These are phyloP conservation scores for Exophiala sp. DNA, from an alignment of 2,329 filamentous ascomycete genomes.

Conservation along the genomic window DNA sequence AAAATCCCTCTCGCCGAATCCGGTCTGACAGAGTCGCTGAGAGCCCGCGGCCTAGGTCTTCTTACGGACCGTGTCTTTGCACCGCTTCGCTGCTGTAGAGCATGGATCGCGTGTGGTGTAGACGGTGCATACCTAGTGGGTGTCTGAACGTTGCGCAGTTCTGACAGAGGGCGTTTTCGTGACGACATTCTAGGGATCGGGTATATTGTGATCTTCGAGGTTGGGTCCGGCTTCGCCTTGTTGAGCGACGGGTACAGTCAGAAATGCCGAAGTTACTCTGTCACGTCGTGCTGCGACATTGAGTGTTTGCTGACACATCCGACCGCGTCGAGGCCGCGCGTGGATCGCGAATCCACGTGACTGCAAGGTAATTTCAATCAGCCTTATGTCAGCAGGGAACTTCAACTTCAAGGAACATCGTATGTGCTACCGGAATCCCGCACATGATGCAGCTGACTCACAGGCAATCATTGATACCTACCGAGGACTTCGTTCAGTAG, in stretches of 20 bases:
- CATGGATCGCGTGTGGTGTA: slow-evolving; percentile 52
- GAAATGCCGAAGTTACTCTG: neutral
- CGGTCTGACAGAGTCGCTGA: slow-evolving; percentile 36
- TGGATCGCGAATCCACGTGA: slow-evolving; percentile 9
- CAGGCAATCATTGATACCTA: no score
- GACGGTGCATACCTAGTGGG: slow-evolving; percentile 42
- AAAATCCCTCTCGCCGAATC: slow-evolving; percentile 53
- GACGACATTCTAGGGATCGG: slow-evolving; percentile 20
- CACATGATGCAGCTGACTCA: no score
- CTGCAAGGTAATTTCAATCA: neutral
- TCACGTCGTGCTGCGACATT: no score
- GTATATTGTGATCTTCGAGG: neutral
- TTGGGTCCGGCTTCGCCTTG: no score
- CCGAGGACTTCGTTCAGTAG: no score
- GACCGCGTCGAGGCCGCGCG: neutral
- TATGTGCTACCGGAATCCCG: no score
- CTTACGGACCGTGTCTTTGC: slow-evolving; percentile 25
- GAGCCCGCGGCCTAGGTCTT: slow-evolving; percentile 9
- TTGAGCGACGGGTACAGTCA: no score
- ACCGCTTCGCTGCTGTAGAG: slow-evolving; percentile 45
- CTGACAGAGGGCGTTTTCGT: slow-evolving; percentile 17
- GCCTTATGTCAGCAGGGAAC: neutral
- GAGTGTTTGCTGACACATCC: neutral
- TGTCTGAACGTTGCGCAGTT: slow-evolving; percentile 21
- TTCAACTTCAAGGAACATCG: no score